Base-by-base conservation (phyloP, 345 rosid genomes). In the Cardamine occulta region DNA sequence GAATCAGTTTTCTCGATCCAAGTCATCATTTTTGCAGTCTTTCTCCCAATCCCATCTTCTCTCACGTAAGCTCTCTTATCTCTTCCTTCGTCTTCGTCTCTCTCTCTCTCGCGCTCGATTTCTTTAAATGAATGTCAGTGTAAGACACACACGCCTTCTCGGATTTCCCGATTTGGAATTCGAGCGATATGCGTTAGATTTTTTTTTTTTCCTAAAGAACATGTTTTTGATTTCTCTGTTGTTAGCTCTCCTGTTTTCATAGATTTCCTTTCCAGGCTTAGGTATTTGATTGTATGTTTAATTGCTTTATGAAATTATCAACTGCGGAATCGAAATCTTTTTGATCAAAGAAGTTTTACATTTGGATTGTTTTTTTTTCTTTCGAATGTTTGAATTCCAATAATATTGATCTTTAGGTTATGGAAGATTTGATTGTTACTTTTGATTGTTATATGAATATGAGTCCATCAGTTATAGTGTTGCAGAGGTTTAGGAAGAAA, bases 51-150 rank as follows among this genome's bases (percentile, higher is more conserved):
- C 56, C 18, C 26, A 7, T 68, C 62, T 49, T 49, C 53, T 75
- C 69, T 59, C 61, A 61, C 39, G 79, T 74, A 75, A 68, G 79
- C 55, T 75, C 79, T 59, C 73, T 74, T 8, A n/a, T 57, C 53
- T 49, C 60, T 1, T 40, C 17, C 44, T 28, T 57, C 34, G 1
- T 63, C 72, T 11, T 64, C 71, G 0, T 11, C 65, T 65, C 1
- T 1, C 39, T 17, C 39, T 17, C 24, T 35, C 51, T n/a, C 53
- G 19, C 53, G 68, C 26, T 74, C 66, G 64, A 56, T 74, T 18
- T 39, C 5, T 37, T 0, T 21, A 9, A 18, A 14, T 34, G 60
- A 74, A 47, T 12, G 17, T 66, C 26, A 37, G 44, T 58, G n/a
- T 37, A 59, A 29, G 4, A 49, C 79, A 49, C 61, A 49, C 61